A percentile compares a stretch with the other conserved stretches of the same genome.
Evolutionary conservation across 441 rosid species (phyloP).

Genomic region (Geranium incanum): DNA sequence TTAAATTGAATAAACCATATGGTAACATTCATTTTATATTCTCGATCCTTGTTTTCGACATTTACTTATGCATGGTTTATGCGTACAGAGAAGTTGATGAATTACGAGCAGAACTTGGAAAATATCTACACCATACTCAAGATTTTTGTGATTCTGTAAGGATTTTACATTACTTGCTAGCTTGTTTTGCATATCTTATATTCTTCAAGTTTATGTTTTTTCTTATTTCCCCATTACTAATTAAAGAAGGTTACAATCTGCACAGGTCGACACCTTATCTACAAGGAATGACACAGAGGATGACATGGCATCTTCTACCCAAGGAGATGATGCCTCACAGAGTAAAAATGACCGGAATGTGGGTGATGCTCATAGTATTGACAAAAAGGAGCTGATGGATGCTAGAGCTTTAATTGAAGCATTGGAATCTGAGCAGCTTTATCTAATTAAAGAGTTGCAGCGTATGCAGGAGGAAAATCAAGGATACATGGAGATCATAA

Average conservation of each 20-base stretch:
- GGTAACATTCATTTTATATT: not conserved
- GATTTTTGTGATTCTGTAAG: constrained; percentile 46
- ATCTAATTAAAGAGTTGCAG: constrained; percentile 38
- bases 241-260: constrained; percentile 18
- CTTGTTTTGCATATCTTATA: constrained; percentile 24
- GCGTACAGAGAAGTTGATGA: constrained; percentile 68
- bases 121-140: constrained; percentile 36
- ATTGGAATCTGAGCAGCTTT: constrained; percentile 36
- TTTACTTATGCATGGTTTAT: not conserved
- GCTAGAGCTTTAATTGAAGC: constrained; percentile 35
- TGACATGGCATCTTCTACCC: constrained; percentile 30
- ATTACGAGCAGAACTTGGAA: constrained; percentile 41
- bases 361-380: constrained; percentile 23
- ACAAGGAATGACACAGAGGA: constrained; percentile 37
- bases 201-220: constrained; percentile 11
- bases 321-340: constrained; percentile 23
- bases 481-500: constrained; percentile 33
- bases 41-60: not conserved
- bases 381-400: constrained; percentile 35
- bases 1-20: not conserved
- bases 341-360: constrained; percentile 28
- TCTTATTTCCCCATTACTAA: constrained; percentile 13
- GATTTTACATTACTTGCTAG: constrained; percentile 19
- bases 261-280: constrained; percentile 47
- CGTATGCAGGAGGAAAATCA: constrained; percentile 42